A percentile compares a stretch with the other conserved stretches of the same genome.
Evolutionary conservation across 805 yeast species (phyloP).

Genomic region (Candida bentonensis): DNA sequence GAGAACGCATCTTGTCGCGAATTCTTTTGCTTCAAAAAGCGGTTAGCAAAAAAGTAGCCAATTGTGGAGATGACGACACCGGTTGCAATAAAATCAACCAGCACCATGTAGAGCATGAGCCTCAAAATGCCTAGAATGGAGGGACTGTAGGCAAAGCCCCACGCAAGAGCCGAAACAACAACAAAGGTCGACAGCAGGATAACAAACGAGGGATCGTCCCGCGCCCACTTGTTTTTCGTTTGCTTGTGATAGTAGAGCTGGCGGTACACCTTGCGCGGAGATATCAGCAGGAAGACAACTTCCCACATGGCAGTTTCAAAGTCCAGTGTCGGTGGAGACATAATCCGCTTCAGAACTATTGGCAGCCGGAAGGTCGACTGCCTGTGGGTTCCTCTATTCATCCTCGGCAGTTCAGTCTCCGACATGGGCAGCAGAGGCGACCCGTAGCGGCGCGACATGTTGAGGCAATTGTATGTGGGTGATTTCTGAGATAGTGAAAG

Average conservation of each 20-base stretch:
- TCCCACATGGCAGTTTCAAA: slow-evolving; percentile 93
- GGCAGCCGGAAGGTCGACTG: background rate
- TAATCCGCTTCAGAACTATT: slow-evolving; percentile 15
- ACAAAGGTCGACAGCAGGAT: slow-evolving; percentile 55
- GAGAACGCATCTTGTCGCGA: slow-evolving; percentile 9
- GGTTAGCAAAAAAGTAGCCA: slow-evolving; percentile 61
- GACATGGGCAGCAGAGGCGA: background rate
- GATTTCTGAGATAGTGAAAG: too few relatives aligned
- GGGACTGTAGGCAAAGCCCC: slow-evolving; percentile 79
- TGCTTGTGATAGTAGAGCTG: slow-evolving; percentile 72
- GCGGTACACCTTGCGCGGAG: slow-evolving; percentile 72
- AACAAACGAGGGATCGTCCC: slow-evolving; percentile 87
- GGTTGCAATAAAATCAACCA: slow-evolving; percentile 61
- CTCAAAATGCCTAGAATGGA: slow-evolving; percentile 44
- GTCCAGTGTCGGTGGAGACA: slow-evolving; percentile 71
- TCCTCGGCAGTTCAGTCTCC: background rate
- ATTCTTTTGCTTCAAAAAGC: slow-evolving; percentile 34
- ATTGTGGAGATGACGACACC: slow-evolving; percentile 60
- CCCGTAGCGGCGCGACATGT: slow-evolving; percentile 1
- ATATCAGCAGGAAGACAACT: slow-evolving; percentile 52
- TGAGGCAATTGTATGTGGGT: too few relatives aligned
- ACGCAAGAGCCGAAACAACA: slow-evolving; percentile 63
- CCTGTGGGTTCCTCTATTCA: background rate
- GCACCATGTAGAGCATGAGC: slow-evolving; percentile 68
- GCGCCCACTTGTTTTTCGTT: slow-evolving; percentile 64